Conservation (phyloP, 176 grass and related monocot genomes). For the Oryza glaberrima region DNA sequence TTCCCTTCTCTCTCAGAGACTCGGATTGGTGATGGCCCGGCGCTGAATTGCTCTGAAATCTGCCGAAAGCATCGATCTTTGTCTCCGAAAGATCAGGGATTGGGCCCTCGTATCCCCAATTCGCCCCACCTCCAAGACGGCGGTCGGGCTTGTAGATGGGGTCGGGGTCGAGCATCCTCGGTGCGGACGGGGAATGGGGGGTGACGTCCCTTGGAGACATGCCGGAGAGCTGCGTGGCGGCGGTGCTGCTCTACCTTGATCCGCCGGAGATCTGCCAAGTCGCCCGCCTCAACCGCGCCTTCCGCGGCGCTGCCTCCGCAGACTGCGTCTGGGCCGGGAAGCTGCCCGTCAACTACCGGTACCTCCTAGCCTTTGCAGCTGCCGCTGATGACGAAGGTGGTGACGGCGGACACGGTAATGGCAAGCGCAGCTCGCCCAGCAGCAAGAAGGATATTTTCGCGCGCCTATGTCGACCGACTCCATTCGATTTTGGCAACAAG, state of each 20-base stretch:
- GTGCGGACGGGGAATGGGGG: slow-evolving; percentile 52
- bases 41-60: background rate
- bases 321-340: slow-evolving; percentile 83
- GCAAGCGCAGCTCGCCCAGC: slow-evolving; percentile 33
- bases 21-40: background rate
- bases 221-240: slow-evolving; percentile 89
- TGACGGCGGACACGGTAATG: slow-evolving; percentile 33
- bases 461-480: slow-evolving; percentile 63
- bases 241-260: slow-evolving; percentile 78
- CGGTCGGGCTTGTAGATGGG: slow-evolving; percentile 59
- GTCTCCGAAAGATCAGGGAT: slow-evolving; percentile 12
- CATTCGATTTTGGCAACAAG: slow-evolving; percentile 70
- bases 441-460: slow-evolving; percentile 83
- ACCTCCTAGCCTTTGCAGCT: slow-evolving; percentile 59
- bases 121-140: background rate
- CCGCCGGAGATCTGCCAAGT: slow-evolving; percentile 90
- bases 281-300: slow-evolving; percentile 66
- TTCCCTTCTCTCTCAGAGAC: too few relatives aligned
- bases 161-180: slow-evolving; percentile 67
- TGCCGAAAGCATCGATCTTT: slow-evolving; percentile 26
- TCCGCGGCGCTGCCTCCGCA: slow-evolving; percentile 72
- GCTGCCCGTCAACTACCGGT: slow-evolving; percentile 76
- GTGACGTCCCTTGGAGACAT: slow-evolving; percentile 85
- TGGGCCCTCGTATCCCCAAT: slow-evolving; percentile 1
- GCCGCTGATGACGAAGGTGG: slow-evolving; percentile 49